phyloP scores from a whole-genome alignment of 1,139 yeast genomes.

The Kodamaea suecica region DNA sequence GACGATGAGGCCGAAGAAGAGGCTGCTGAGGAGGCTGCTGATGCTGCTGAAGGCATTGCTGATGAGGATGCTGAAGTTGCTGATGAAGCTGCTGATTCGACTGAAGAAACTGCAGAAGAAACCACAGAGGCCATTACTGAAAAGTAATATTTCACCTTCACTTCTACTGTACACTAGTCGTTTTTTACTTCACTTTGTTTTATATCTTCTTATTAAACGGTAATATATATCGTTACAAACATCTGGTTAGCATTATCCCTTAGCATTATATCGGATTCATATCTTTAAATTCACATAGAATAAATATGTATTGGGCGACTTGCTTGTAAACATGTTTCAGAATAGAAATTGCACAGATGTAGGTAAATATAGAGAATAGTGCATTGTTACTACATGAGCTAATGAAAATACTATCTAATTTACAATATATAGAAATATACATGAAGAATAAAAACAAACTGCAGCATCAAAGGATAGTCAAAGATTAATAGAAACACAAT shows the following conservation, averaged over 20 bases:
- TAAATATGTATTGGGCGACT: not conserved
- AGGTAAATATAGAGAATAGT: no score
- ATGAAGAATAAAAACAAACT: conserved; percentile 3
- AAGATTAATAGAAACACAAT: no score
- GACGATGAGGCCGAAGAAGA: conserved; percentile 25
- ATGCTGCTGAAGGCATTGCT: conserved; percentile 5
- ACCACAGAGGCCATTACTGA: not conserved
- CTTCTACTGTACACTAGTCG: conserved; percentile 1
- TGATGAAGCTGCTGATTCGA: not conserved
- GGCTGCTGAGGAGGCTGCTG: conserved; percentile 9
- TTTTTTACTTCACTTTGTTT: conserved; percentile 2
- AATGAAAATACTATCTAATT: not conserved
- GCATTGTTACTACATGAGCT: no score
- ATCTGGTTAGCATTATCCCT: conserved; percentile 2
- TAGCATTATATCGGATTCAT: not conserved
- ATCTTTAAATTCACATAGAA: not conserved
- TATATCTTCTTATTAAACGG: conserved; percentile 1
- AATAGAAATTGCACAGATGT: not conserved
- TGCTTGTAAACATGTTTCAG: no score
- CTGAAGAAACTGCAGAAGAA: not conserved
- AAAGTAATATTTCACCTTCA: not conserved
- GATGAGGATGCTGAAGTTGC: conserved; percentile 1
- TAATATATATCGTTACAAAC: conserved; percentile 1
- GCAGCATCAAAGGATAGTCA: no score
- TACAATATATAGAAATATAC: not conserved